Base-by-base conservation (phyloP, 805 yeast species). In the Blastobotrys chiropterorum region DNA sequence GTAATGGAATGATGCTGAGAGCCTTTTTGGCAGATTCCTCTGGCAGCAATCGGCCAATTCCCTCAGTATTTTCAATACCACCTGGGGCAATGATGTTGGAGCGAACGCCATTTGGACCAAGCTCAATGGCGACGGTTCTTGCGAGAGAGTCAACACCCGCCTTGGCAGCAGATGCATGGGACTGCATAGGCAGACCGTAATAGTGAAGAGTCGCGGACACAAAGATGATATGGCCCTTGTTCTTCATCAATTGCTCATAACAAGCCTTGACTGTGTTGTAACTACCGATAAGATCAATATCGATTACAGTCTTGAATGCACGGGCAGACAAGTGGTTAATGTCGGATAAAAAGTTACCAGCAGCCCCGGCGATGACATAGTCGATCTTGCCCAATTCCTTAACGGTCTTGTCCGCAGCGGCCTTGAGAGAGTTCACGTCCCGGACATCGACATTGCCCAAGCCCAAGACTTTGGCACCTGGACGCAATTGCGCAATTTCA, bases 141-240 rank as follows among this genome's bases (percentile, higher is more conserved):
- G 88, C 81, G 38, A 90, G 72, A 2, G 97, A 95, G 66, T 92
- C 98, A 42, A 92, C 77, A 21, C 97, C 98, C 1, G 97, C 96
- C 69, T 92, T 92, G 2, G 97, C 97, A 0, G 97, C 97, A 3
- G 90, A 85, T 2, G 90, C 97, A 62, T 92, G 97, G 3, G 82
- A 62, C 69, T 92, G 97, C 72, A 85, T 82, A 13, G 96, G 96
- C 26, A 86, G 81, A 8, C 97, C 97, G 60, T 81, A 79, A 67
- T 86, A 87, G 69, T 92, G 97, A 54, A 92, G 76, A 1, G 97
- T 90, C 1, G 98, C 95, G 47, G 90, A 80, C 16, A 92, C 86
- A 60, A 90, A 89, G 11, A 90, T 59, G 14, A 88, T 73, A 2
- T 81, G 70, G 21, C 98, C 97, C 67, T 80, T 81, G 60, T 77